Conservation (phyloP, 352 stramenopile genomes). For the Phytophthora melonis region DNA sequence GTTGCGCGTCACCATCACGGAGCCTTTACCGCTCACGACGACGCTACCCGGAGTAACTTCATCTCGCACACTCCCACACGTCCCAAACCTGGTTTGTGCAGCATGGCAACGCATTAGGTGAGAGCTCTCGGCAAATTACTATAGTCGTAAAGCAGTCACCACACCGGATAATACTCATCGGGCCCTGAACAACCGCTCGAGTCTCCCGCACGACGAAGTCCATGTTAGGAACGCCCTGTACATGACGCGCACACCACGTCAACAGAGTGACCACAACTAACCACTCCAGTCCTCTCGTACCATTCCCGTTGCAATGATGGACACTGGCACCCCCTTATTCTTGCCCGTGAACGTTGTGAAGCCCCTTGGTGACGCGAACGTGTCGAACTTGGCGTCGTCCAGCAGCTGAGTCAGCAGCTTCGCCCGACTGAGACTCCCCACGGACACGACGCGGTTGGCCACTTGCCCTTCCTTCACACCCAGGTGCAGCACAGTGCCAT, state of each 20-base stretch:
- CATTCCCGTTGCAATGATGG: conserved; percentile 75
- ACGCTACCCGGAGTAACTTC: conserved; percentile 58
- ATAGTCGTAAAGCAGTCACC: background rate
- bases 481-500: conserved; percentile 57
- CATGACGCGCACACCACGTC: too few relatives aligned
- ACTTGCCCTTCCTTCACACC: conserved; percentile 53
- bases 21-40: conserved; percentile 61
- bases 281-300: conserved; percentile 14
- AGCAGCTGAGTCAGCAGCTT: conserved; percentile 44
- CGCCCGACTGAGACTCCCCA: conserved; percentile 53
- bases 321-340: conserved; percentile 53
- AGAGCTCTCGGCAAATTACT: background rate
- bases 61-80: conserved; percentile 54
- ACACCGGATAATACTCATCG: conserved; percentile 66
- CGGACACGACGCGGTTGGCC: conserved; percentile 58
- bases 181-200: conserved; percentile 53
- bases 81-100: conserved; percentile 50
- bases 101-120: background rate
- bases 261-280: too few relatives aligned
- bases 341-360: conserved; percentile 72
- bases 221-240: conserved; percentile 70
- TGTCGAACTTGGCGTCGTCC: conserved; percentile 37
- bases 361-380: conserved; percentile 52
- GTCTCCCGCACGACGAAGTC: conserved; percentile 79
- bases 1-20: conserved; percentile 42